Conservation (phyloP, 2,329 filamentous ascomycete species). For the Alternaria ventricosa region DNA sequence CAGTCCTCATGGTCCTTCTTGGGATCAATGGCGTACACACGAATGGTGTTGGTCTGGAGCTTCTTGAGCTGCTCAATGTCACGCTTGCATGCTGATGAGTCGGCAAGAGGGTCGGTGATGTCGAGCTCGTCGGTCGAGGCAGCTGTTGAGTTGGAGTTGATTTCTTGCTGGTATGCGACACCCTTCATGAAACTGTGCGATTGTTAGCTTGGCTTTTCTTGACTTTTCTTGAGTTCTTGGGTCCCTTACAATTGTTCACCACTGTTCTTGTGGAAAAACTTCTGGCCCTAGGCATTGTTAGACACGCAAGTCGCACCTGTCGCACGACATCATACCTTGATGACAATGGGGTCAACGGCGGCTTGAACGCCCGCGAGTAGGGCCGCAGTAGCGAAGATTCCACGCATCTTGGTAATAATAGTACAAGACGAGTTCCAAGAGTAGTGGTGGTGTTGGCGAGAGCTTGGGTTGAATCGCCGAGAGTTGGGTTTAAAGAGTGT, state of each 20-base stretch:
- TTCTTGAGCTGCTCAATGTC: conserved; percentile 82
- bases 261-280: conserved; percentile 89
- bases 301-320: conserved; percentile 4
- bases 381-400: conserved; percentile 57
- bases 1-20: conserved; percentile 77
- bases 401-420: conserved; percentile 59
- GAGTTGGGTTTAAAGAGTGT: conserved; percentile 20
- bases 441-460: conserved; percentile 31
- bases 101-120: conserved; percentile 84
- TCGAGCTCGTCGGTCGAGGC: conserved; percentile 53
- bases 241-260: conserved; percentile 67
- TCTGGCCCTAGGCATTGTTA: conserved; percentile 65
- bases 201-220: conserved; percentile 21
- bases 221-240: not conserved
- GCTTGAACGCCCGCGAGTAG: conserved; percentile 61
- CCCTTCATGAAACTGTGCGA: conserved; percentile 78
- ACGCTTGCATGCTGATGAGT: conserved; percentile 74
- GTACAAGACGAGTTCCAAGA: conserved; percentile 34
- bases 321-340: conserved; percentile 64
- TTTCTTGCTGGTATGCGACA: conserved; percentile 91
- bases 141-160: conserved; percentile 59
- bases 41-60: conserved; percentile 84
- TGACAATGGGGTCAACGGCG: conserved; percentile 68
- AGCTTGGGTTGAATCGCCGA: conserved; percentile 35
- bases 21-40: conserved; percentile 92